Evolutionary conservation across 441 rosid species (phyloP).

Genomic region (Croton setiger): DNA sequence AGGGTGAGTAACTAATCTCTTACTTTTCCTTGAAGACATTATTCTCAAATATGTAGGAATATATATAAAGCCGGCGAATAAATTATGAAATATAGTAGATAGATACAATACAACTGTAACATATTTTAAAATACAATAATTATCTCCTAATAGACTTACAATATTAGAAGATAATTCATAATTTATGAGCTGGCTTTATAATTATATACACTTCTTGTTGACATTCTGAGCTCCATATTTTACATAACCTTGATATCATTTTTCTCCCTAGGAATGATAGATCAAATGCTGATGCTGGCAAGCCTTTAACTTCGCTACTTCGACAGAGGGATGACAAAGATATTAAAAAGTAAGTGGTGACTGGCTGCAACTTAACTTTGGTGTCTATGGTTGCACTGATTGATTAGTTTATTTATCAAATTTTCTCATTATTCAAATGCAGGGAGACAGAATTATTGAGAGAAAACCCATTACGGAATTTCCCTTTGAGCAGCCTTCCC

Average conservation of each 20-base stretch:
- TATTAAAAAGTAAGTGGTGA: constrained; percentile 51
- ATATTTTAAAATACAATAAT: too few species aligned
- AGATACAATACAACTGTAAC: too few species aligned
- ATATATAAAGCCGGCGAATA: too few species aligned
- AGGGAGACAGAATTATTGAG: constrained; percentile 78
- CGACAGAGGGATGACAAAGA: constrained; percentile 49
- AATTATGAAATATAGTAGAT: too few species aligned
- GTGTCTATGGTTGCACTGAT: neutral
- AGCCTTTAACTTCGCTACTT: constrained; percentile 39
- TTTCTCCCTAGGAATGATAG: constrained; percentile 27
- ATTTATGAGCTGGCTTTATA: too few species aligned
- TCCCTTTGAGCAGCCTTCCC: constrained; percentile 47
- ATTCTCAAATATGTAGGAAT: too few species aligned
- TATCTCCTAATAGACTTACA: too few species aligned
- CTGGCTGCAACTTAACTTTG: neutral
- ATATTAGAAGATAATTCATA: too few species aligned
- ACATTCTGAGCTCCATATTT: neutral
- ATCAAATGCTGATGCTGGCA: constrained; percentile 24
- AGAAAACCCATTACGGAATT: constrained; percentile 73
- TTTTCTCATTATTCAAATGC: constrained; percentile 7
- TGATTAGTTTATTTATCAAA: neutral
- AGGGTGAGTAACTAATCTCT: constrained; percentile 39
- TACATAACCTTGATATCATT: neutral
- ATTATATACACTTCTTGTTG: too few species aligned
- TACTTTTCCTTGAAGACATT: too few species aligned